These are phyloP conservation scores for Psophocarpus tetragonolobus DNA, from an alignment of 306 rosid genomes.

Conservation along the genomic window DNA sequence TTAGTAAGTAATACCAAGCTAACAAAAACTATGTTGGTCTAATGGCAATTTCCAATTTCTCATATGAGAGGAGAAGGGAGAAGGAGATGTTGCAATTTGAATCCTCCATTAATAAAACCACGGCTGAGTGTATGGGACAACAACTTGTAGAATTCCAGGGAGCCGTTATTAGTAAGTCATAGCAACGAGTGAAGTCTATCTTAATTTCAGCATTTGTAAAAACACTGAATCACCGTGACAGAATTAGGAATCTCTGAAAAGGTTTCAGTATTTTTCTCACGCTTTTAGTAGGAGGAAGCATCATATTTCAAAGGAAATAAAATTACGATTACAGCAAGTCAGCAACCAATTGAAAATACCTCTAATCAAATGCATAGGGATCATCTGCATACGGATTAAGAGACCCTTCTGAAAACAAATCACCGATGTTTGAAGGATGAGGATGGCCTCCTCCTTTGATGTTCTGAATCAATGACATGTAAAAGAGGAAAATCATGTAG, in stretches of 20 bases:
- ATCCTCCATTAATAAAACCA: too few species aligned
- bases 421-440: conserved; percentile 79
- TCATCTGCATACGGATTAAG: conserved; percentile 96
- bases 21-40: too few species aligned
- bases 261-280: background rate
- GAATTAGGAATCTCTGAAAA: background rate
- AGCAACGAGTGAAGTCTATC: background rate
- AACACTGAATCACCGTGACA: background rate
- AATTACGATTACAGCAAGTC: background rate
- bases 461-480: conserved; percentile 45
- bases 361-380: conserved; percentile 91
- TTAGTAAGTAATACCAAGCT: background rate
- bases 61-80: too few species aligned
- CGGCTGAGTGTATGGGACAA: background rate
- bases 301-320: conserved; percentile 12
- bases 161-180: background rate
- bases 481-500: background rate
- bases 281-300: conserved; percentile 21
- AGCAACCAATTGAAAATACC: conserved; percentile 54
- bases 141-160: background rate
- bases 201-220: conserved; percentile 5
- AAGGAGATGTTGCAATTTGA: too few species aligned
- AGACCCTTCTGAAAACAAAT: conserved; percentile 95
- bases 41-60: too few species aligned
- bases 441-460: conserved; percentile 54